Base-by-base conservation (phyloP, 2,329 filamentous ascomycete species). In the Aspergillus brunneoviolaceus region DNA sequence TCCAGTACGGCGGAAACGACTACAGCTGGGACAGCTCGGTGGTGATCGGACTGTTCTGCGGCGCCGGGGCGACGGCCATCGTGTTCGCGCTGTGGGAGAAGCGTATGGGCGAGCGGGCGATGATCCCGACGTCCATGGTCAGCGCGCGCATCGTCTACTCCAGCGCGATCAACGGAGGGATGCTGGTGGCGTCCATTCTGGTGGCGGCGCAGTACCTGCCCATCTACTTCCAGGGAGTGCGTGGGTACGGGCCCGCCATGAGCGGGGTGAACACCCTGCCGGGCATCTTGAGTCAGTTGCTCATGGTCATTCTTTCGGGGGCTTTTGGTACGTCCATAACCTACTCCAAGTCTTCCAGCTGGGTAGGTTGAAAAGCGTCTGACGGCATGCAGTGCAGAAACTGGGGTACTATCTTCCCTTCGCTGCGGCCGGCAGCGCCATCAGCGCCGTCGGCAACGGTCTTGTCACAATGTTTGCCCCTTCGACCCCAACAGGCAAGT, bases 331-430 rank as follows among this genome's bases (percentile, higher is more conserved):
- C 23, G 23, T 23, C 23, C 4, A 23, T 23, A 23, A 4, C 23
- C 23, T 23, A 23, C 23, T 23, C 4, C 23, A 23, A 23, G 5
- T 23, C 23, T 23, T 23, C 4, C 4, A 5, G 3, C 23, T 23
- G 23, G 23, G 23, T 23, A 23, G 23, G 23, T 23, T 4, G 23
- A 23, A 23, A 23, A 23, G 23, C 4, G 23, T 23, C 23, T 23
- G 4, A 23, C 23, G 23, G 23, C 23, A 29, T 9, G 7, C 9
- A 29, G 27, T 29, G 27, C 27, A 29, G 3, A 29, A 29, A 3
- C 3, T 76, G 21, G 71, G 77, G 35, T 75, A 78, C 58, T 80
- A 79, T 61, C 72, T 74, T 1, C 77, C 77, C 0, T 79, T 75
- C 58, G 70, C 79, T 60, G 77, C 77, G 42, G 65, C 60, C 7